phyloP scores from a whole-genome alignment of 352 stramenopile species.

The Phytophthora crassamura region DNA sequence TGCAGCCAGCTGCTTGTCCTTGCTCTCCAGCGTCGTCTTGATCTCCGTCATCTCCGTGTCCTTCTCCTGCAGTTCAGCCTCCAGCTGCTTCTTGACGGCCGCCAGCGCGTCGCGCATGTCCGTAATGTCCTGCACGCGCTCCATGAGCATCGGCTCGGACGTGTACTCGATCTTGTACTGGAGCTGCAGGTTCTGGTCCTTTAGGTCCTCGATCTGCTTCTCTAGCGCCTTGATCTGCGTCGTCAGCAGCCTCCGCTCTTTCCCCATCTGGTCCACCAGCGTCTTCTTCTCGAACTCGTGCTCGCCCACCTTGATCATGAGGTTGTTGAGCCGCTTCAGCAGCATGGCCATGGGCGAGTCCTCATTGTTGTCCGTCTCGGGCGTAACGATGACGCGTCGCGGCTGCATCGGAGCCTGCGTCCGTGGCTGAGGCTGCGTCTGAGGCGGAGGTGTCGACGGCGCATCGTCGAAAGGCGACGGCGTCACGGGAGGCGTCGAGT shows the following conservation, averaged over 20 bases:
- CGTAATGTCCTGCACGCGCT: conserved; percentile 79
- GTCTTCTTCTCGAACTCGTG: conserved; percentile 91
- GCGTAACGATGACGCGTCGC: conserved; percentile 1
- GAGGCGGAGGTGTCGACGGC: conserved; percentile 37
- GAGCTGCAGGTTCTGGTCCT: conserved; percentile 84
- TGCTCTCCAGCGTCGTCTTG: conserved; percentile 41
- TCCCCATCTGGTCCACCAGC: conserved; percentile 85
- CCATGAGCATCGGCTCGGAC: conserved; percentile 83
- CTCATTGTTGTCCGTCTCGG: conserved; percentile 21
- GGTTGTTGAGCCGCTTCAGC: conserved; percentile 76
- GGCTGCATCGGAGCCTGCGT: neutral
- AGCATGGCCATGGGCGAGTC: conserved; percentile 78
- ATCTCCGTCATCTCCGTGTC: conserved; percentile 55
- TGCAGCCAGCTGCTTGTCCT: conserved; percentile 47
- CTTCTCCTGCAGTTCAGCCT: conserved; percentile 73
- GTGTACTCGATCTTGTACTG: conserved; percentile 88
- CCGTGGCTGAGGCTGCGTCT: neutral
- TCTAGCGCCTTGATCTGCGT: conserved; percentile 51
- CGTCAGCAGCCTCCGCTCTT: conserved; percentile 65
- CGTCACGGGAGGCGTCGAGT: conserved; percentile 43
- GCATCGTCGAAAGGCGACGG: conserved; percentile 34
- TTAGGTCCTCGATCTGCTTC: conserved; percentile 71
- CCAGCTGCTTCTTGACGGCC: conserved; percentile 73
- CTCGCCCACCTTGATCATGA: conserved; percentile 87
- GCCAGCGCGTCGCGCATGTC: conserved; percentile 82